Conservation (phyloP, 1,139 yeast species). For the Candida neerlandica region DNA sequence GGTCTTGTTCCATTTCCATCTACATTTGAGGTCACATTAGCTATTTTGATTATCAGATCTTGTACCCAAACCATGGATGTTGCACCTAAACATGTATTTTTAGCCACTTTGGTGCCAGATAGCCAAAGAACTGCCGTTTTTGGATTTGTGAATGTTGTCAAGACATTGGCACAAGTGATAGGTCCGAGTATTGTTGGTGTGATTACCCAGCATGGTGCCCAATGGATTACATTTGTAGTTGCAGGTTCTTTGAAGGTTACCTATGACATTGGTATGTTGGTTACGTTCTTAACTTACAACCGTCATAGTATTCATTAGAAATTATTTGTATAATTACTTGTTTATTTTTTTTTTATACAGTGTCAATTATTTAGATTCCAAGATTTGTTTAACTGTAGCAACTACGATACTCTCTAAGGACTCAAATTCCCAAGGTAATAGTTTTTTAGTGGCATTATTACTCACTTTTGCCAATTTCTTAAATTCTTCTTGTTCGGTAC, state of each 20-base stretch:
- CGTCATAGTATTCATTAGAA: slow-evolving; percentile 24
- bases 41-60: slow-evolving; percentile 35
- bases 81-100: slow-evolving; percentile 47
- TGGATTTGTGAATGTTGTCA: slow-evolving; percentile 45
- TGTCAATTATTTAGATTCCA: slow-evolving; percentile 15
- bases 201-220: slow-evolving; percentile 31
- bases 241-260: slow-evolving; percentile 42
- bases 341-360: too few species aligned
- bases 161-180: slow-evolving; percentile 40
- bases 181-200: slow-evolving; percentile 44
- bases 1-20: slow-evolving; percentile 40
- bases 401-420: slow-evolving; percentile 32
- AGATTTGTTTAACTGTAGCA: slow-evolving; percentile 47
- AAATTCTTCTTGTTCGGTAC: slow-evolving; percentile 24
- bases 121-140: slow-evolving; percentile 41
- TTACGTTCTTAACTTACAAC: slow-evolving; percentile 34
- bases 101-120: slow-evolving; percentile 40
- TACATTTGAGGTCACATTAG: slow-evolving; percentile 30
- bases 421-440: slow-evolving; percentile 33
- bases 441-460: slow-evolving; percentile 27
- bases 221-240: slow-evolving; percentile 42
- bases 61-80: slow-evolving; percentile 48
- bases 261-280: slow-evolving; percentile 44
- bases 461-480: slow-evolving; percentile 22
- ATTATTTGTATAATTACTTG: background rate